Percentiles rank a stretch among this genome's conserved stretches.
These are phyloP conservation scores for Fraxinus velutina DNA, from an alignment of 305 asterid genomes.

Conservation along the genomic window DNA sequence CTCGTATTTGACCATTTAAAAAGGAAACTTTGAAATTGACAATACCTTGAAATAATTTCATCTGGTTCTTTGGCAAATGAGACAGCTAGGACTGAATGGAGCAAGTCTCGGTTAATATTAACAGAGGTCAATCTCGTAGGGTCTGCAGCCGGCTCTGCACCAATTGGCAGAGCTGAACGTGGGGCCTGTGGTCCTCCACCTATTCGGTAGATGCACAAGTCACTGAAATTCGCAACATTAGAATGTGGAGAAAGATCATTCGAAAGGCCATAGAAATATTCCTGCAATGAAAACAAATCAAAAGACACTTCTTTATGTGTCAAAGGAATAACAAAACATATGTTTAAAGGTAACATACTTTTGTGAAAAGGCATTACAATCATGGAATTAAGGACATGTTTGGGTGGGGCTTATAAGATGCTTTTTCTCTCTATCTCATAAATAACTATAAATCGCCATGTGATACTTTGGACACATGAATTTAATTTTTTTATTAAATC, in stretches of 20 bases:
- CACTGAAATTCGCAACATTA: conserved; percentile 63
- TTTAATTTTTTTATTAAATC: neutral
- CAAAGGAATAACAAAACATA: conserved; percentile 5
- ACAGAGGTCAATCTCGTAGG: conserved; percentile 76
- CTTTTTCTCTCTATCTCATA: neutral
- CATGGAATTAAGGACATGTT: neutral
- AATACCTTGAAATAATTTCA: conserved; percentile 80
- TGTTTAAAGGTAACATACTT: neutral
- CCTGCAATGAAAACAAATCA: conserved; percentile 43
- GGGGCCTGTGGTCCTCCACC: conserved; percentile 99
- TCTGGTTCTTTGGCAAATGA: conserved; percentile 90
- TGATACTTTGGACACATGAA: neutral
- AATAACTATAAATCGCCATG: neutral
- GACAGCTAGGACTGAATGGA: conserved; percentile 83
- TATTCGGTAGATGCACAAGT: conserved; percentile 63
- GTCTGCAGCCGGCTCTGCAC: conserved; percentile 92
- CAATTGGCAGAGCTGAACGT: conserved; percentile 94
- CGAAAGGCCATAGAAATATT: conserved; percentile 82
- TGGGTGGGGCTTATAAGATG: neutral
- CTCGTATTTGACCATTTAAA: neutral
- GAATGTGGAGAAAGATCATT: conserved; percentile 98
- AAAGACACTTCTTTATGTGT: neutral
- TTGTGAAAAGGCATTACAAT: neutral
- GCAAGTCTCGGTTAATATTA: conserved; percentile 61
- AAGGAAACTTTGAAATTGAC: conserved; percentile 1